Base-by-base conservation (phyloP, 768 basidiomycete species). In the Leccinum olivaceopallidum region DNA sequence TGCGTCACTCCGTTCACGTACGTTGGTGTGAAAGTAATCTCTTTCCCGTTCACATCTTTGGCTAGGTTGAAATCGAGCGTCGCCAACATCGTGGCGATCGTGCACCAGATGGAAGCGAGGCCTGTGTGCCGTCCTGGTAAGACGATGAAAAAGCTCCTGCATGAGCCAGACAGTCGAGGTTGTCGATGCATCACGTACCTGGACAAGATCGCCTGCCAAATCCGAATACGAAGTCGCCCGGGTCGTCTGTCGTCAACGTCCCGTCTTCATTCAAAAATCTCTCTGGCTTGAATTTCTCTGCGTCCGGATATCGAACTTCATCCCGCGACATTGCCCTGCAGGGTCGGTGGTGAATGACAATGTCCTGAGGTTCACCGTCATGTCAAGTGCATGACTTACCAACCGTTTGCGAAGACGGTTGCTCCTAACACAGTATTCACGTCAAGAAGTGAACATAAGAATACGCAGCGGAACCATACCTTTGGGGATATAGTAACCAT, bases 401-500 rank as follows among this genome's bases (percentile, higher is more conserved):
- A 60, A 30, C 28, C 16, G 36, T 60, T 60, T 32, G 14, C 48
- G 4, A 55, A 16, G 47, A 60, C 37, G 2, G 9, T 53, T n/a
- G 59, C 59, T 9, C 59, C 59, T 60, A 30, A 26, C 34, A 22
- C 1, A 28, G 0, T 8, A 5, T 28, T 28, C 22, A 50, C 14
- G 13, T 50, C 4, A 28, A 51, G 18, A 26, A 18, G 18, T 47
- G 44, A 20, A 20, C 0, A 34, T 0, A 4, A 50, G 16, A 26
- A 51, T 30, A 51, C 28, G 6, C 28, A 28, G 0, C 16, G 16
- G 28, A 28, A 26, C 0, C 50, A 6, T n/a, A 44, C 83, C 84
- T 59, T 76, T 75, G 5, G 84, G 84, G 42, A 86, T 85, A 6
- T 80, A 67, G 59, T 80, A 81, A 16, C 77, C 75, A 37, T 72